Base-by-base conservation (phyloP, 2,329 filamentous ascomycete genomes). In the Aspergillus pseudoglaucus region DNA sequence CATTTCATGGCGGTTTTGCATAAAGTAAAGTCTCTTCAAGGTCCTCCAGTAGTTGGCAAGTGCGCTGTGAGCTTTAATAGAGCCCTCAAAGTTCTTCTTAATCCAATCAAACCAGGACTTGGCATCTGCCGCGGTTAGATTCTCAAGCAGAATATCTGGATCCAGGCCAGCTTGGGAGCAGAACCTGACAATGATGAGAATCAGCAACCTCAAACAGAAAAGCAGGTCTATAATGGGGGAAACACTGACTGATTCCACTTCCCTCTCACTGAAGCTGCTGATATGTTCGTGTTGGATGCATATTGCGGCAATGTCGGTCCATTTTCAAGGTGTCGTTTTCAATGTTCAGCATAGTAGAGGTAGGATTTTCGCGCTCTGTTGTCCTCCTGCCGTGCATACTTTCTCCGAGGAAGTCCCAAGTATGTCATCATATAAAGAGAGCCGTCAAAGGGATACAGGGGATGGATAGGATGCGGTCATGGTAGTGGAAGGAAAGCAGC, bases 61-160 rank as follows among this genome's bases (percentile, higher is more conserved):
- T 14, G 50, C 42, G 41, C 47, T 20, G 40, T 56, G 7, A 23
- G 46, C 46, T 47, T 52, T 57, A 15, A 55, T 45, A 22, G 44
- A 57, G 4, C 51, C 48, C 18, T 3, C 6, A 35, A 57, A 55
- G 41, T 54, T 52, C 33, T 46, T 32, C 33, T 55, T 30, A 22
- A 57, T 55, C 54, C 38, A 57, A 42, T 57, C 25, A 50, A 57
- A 55, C 47, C 47, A 57, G 32, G 45, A 45, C 39, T 55, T 57
- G 10, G 53, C 44, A 49, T 55, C 44, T 9, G 45, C 33, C 12
- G 45, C 14, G 18, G 46, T 52, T 9, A 56, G 48, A 23, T 54
- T 54, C 15, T 38, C 25, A 23, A 53, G 46, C 10, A 48, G 37
- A 10, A 27, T 12, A 46, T 52, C 51, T 18, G 48, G 51, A 18